These are phyloP conservation scores for Chenopodium formosanum DNA, from an alignment of 148 eudicot species.

Conservation along the genomic window DNA sequence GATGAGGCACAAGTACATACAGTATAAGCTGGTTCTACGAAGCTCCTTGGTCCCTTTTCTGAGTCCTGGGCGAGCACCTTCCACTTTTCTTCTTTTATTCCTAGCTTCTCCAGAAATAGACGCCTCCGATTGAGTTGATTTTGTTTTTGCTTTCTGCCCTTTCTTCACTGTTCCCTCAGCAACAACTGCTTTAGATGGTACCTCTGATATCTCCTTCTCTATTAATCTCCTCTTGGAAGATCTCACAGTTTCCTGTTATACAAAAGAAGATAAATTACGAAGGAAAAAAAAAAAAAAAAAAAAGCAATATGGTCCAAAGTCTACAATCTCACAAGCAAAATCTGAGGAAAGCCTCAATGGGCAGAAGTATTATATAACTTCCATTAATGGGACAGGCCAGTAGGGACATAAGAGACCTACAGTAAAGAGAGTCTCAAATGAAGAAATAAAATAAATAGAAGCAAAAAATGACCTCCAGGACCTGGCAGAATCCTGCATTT, in stretches of 20 bases:
- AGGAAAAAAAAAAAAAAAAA: too few relatives aligned
- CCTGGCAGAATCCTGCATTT: too few relatives aligned
- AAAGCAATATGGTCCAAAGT: background rate
- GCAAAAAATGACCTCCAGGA: too few relatives aligned
- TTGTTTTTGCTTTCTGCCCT: conserved; percentile 5
- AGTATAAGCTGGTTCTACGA: conserved; percentile 59
- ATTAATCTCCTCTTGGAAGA: conserved; percentile 8
- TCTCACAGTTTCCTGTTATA: conserved; percentile 11
- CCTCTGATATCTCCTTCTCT: conserved; percentile 1
- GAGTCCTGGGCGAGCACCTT: conserved; percentile 1
- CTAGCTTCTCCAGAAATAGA: conserved; percentile 7
- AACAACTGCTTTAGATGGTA: background rate
- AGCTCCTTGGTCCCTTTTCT: conserved; percentile 32
- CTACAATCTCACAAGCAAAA: background rate
- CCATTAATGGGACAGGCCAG: background rate
- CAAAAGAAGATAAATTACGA: background rate
- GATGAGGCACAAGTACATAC: conserved; percentile 41
- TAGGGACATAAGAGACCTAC: background rate
- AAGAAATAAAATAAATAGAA: too few relatives aligned
- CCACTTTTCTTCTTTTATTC: conserved; percentile 26
- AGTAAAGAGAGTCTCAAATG: too few relatives aligned
- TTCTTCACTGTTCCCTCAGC: conserved; percentile 11
- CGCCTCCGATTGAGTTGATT: conserved; percentile 2
- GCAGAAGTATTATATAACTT: background rate
- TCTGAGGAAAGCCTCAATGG: background rate